Evolutionary conservation across 768 basidiomycete species (phyloP).

Genomic region (Cantharellus cinnabarinus): DNA sequence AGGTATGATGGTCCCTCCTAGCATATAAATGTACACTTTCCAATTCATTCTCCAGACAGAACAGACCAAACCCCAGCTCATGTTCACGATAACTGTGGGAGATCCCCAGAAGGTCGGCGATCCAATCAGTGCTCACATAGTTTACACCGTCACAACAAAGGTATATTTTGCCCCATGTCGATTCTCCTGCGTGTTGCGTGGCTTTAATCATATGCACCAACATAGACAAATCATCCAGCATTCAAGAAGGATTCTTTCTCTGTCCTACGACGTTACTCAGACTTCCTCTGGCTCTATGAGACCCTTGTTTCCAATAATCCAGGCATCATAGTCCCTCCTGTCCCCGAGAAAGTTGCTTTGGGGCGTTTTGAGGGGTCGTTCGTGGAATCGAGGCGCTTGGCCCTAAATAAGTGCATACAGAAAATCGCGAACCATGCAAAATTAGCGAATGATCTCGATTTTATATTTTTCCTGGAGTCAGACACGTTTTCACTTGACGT

Average conservation of each 20-base stretch:
- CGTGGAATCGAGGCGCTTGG: constrained; percentile 64
- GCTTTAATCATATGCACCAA: constrained; percentile 4
- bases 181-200: constrained; percentile 1
- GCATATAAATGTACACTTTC: background rate
- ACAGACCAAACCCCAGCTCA: constrained; percentile 18
- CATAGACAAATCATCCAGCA: constrained; percentile 63
- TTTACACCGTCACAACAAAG: constrained; percentile 88
- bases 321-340: constrained; percentile 90
- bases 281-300: constrained; percentile 94
- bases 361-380: constrained; percentile 88
- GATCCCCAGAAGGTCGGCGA: constrained; percentile 97
- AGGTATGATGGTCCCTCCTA: background rate
- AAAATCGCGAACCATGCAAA: constrained; percentile 90
- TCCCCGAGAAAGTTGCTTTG: constrained; percentile 86
- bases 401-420: constrained; percentile 74
- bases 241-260: constrained; percentile 75
- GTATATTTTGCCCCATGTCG: constrained; percentile 20
- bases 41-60: background rate
- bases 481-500: constrained; percentile 85
- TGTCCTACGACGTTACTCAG: constrained; percentile 89
- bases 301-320: constrained; percentile 78
- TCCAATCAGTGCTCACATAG: constrained; percentile 79
- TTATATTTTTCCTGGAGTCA: constrained; percentile 80
- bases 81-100: constrained; percentile 78
- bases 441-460: constrained; percentile 66